These are phyloP conservation scores for Nemania abortiva DNA, from an alignment of 2,329 filamentous ascomycete species.

Conservation along the genomic window DNA sequence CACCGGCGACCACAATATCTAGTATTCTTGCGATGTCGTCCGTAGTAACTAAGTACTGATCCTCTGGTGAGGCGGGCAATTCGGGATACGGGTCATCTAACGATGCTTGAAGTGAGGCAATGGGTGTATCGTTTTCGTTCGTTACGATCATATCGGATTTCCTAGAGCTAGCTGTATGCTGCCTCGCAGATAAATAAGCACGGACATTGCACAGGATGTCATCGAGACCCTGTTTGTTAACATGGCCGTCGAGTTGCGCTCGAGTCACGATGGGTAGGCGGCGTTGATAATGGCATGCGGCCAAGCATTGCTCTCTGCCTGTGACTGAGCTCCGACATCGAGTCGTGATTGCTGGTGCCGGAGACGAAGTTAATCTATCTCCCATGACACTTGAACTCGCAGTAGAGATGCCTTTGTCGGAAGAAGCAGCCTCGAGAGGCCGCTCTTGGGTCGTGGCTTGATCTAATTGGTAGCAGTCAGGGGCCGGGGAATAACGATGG, in stretches of 20 bases:
- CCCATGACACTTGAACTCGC: constrained; percentile 1
- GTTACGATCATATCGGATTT: neutral
- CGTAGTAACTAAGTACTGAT: constrained; percentile 47
- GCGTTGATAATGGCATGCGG: constrained; percentile 16
- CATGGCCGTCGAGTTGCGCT: constrained; percentile 17
- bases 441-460: neutral
- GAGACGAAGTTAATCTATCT: constrained; percentile 25
- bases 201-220: constrained; percentile 46
- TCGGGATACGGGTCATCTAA: constrained; percentile 4
- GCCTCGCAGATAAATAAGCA: constrained; percentile 44
- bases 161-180: constrained; percentile 36
- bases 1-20: constrained; percentile 48
- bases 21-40: constrained; percentile 49
- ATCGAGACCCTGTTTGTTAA: constrained; percentile 40
- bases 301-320: constrained; percentile 12
- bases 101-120: constrained; percentile 5
- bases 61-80: constrained; percentile 9
- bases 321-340: constrained; percentile 36
- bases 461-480: constrained; percentile 27
- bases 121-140: constrained; percentile 32
- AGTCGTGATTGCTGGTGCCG: constrained; percentile 30
- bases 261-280: constrained; percentile 16
- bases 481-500: constrained; percentile 36
- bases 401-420: neutral
- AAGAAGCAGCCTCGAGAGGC: neutral